A percentile compares a stretch with the other conserved stretches of the same genome.
These are phyloP conservation scores for Solidago caesia DNA, from an alignment of 129 eudicot genomes.

Conservation along the genomic window DNA sequence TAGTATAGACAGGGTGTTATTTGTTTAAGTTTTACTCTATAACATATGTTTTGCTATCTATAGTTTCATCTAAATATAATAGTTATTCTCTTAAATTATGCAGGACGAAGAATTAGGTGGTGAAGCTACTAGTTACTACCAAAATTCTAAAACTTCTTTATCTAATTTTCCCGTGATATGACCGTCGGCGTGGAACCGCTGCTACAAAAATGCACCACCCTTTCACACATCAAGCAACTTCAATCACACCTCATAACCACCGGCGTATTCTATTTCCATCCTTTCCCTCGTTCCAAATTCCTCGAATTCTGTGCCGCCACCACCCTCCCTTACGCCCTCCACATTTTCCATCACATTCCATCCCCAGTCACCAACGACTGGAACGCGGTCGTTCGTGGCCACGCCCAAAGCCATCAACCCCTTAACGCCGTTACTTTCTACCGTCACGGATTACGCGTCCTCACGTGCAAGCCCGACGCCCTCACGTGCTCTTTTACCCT, in stretches of 20 bases:
- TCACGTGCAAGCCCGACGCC: slow-evolving; percentile 67
- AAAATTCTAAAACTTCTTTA: too few species aligned
- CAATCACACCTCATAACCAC: slow-evolving; percentile 51
- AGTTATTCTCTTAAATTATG: too few species aligned
- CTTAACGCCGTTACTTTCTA: slow-evolving; percentile 46
- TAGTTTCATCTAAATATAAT: too few species aligned
- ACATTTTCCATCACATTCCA: slow-evolving; percentile 41
- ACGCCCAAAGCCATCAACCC: slow-evolving; percentile 54
- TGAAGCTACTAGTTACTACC: too few species aligned
- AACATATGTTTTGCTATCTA: too few species aligned
- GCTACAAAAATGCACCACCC: not conserved
- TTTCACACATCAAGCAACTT: not conserved
- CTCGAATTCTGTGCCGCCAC: slow-evolving; percentile 64
- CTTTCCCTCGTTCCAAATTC: slow-evolving; percentile 54
- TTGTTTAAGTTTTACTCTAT: too few species aligned
- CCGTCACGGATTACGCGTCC: slow-evolving; percentile 50
- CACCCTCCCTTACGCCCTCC: slow-evolving; percentile 50
- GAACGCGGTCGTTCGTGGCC: slow-evolving; percentile 91
- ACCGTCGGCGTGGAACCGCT: not conserved
- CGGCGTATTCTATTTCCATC: slow-evolving; percentile 46
- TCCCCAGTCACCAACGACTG: slow-evolving; percentile 69
- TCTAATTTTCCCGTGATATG: not conserved
- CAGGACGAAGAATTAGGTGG: too few species aligned
- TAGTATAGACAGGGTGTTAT: too few species aligned
- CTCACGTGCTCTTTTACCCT: slow-evolving; percentile 87